A percentile compares a stretch with the other conserved stretches of the same genome.
phyloP scores from a whole-genome alignment of 805 yeast genomes.

The Saccharomyces eubayanus region DNA sequence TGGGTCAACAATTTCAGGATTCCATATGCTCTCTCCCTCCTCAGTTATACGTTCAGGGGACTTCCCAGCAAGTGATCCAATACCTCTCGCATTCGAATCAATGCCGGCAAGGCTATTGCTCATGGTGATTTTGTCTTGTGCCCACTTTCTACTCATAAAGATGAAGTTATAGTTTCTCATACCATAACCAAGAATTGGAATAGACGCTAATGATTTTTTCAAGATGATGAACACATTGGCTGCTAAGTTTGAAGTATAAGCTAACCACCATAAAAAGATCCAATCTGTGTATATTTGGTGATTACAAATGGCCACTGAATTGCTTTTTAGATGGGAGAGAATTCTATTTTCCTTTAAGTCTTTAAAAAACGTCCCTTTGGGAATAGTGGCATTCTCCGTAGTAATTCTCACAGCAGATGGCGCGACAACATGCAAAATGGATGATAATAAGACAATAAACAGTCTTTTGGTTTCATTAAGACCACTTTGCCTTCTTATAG shows the following conservation, averaged over 20 bases:
- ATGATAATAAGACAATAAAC: slow-evolving; percentile 48
- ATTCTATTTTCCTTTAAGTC: slow-evolving; percentile 20
- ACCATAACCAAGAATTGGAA: slow-evolving; percentile 80
- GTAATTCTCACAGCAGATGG: slow-evolving; percentile 48
- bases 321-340: slow-evolving; percentile 35
- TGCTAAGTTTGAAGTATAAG: slow-evolving; percentile 58
- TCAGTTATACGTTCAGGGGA: slow-evolving; percentile 19
- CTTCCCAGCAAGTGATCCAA: slow-evolving; percentile 42
- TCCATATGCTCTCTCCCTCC: slow-evolving; percentile 24
- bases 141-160: slow-evolving; percentile 82
- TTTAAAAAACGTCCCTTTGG: slow-evolving; percentile 29
- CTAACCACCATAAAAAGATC: slow-evolving; percentile 82
- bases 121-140: slow-evolving; percentile 54
- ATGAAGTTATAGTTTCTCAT: slow-evolving; percentile 73
- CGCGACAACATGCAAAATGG: slow-evolving; percentile 42
- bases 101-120: slow-evolving; percentile 45
- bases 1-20: slow-evolving; percentile 22
- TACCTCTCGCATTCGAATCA: slow-evolving; percentile 54
- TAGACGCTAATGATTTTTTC: slow-evolving; percentile 58
- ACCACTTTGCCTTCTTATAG: slow-evolving; percentile 33
- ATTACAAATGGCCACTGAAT: slow-evolving; percentile 68
- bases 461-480: slow-evolving; percentile 48
- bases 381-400: slow-evolving; percentile 34
- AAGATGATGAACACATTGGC: slow-evolving; percentile 64
- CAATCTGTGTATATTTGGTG: slow-evolving; percentile 94